A percentile compares a stretch with the other conserved stretches of the same genome.
Conservation (phyloP, 371 early-diverging fungal species). For the Thermomucor indicae-seudaticae region DNA sequence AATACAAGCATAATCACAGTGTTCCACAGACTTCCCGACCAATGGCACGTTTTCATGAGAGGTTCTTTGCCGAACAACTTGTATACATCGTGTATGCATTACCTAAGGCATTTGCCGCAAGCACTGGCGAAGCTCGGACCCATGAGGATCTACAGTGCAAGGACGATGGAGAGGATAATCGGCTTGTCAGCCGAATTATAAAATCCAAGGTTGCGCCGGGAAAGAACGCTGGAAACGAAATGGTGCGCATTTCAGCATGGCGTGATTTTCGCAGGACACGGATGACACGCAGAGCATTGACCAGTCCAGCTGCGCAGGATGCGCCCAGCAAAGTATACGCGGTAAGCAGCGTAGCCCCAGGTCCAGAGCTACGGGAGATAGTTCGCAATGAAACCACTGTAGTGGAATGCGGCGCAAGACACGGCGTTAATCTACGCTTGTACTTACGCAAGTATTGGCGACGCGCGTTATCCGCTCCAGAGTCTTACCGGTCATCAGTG, state of each 20-base stretch:
- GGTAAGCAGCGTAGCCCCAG: not conserved
- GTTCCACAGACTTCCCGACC: not conserved
- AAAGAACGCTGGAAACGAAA: too few relatives aligned
- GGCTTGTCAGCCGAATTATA: not conserved
- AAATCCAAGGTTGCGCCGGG: not conserved
- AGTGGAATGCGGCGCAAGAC: not conserved
- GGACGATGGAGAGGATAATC: not conserved
- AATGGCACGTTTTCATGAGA: constrained; percentile 1
- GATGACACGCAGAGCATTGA: not conserved
- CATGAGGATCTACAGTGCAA: not conserved
- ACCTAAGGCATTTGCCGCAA: not conserved
- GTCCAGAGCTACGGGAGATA: too few relatives aligned
- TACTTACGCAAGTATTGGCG: not conserved
- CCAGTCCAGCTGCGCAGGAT: too few relatives aligned
- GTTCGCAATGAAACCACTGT: too few relatives aligned
- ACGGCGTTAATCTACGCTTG: not conserved
- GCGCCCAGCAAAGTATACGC: too few relatives aligned
- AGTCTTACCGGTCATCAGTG: not conserved
- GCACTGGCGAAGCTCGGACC: constrained; percentile 1
- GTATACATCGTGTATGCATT: not conserved
- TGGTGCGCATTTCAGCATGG: not conserved
- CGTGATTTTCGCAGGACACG: not conserved
- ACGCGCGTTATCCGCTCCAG: not conserved
- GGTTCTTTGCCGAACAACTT: not conserved
- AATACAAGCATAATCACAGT: not conserved